Evolutionary conservation across 305 asterid genomes (phyloP).

Genomic region (Fraxinus ornus): DNA sequence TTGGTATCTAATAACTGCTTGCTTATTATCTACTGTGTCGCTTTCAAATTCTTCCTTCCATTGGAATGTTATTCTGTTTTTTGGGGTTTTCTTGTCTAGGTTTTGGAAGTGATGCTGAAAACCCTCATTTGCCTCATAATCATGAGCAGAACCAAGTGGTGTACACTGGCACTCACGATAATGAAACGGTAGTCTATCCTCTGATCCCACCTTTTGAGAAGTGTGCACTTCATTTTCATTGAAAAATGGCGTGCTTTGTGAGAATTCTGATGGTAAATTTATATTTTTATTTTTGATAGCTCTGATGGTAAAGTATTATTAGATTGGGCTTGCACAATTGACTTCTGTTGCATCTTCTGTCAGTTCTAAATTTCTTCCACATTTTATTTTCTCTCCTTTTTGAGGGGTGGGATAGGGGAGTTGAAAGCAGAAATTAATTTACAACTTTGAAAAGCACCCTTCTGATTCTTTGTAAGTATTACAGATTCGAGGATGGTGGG

Average conservation of each 20-base stretch:
- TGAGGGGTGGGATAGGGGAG: not conserved
- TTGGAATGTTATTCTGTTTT: conserved; percentile 21
- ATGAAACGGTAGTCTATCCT: conserved; percentile 70
- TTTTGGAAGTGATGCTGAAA: conserved; percentile 95
- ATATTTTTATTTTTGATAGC: not conserved
- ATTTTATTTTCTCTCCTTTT: not conserved
- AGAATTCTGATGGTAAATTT: not conserved
- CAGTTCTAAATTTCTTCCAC: not conserved
- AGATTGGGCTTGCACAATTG: not conserved
- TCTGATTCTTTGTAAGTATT: conserved; percentile 2
- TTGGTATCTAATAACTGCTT: conserved; percentile 53
- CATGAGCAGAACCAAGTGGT: conserved; percentile 95
- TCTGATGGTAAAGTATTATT: conserved; percentile 7
- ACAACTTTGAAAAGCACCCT: not conserved
- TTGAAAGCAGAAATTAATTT: not conserved
- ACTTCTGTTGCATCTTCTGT: not conserved
- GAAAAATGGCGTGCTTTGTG: not conserved
- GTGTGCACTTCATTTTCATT: not conserved
- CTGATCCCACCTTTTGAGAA: not conserved
- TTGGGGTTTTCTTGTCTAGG: conserved; percentile 41
- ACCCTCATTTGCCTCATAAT: conserved; percentile 94
- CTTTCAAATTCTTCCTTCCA: conserved; percentile 9
- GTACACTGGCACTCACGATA: conserved; percentile 97
- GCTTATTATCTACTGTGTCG: conserved; percentile 24
- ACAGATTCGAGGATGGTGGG: conserved; percentile 97